Evolutionary conservation across 805 yeast species (phyloP), one percentile per base, ranked within the genome.

Genomic region (Ogataea parapolymorpha): DNA sequence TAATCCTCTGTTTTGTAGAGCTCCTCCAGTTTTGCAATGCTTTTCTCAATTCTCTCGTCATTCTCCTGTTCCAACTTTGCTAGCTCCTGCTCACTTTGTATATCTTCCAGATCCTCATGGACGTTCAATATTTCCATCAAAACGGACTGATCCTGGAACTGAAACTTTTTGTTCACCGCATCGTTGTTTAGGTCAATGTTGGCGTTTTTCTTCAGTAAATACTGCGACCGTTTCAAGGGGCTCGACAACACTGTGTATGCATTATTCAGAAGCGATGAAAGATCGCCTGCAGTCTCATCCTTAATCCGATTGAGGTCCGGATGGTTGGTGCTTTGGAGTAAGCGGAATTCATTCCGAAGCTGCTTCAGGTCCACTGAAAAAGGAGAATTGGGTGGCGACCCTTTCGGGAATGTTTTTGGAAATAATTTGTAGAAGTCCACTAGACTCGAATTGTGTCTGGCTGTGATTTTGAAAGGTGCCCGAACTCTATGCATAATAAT

Each of bases 61-160:
- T 88, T 89, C 42, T 78, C 83, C 8, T 48, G 54, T 23, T 72
- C 69, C 29, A 88, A 55, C 0, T 52, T 61, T 1, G 63, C 72
- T 24, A 86, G 67, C 35, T 86, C 95, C 2, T 70, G 64, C 37
- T 77, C 83, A 38, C 63, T 65, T 1, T 68, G 65, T 5, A 87
- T 81, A 49, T 78, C 78, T 46, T 86, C 95, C 42, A 90, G 66
- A 30, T 77, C 75, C 61, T 91, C 99, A 58, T 90, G 93, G 4
- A 87, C 79, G 49, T 88, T 95, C 63, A 91, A 68, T 16, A 91
- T 84, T 32, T 78, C 77, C 82, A 87, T 76, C 29, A 91, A 65
- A 55, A 86, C 65, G 12, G 67, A 73, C 42, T 81, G 78, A 43
- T 64, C 67, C 44, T 63, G 54, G 39, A 63, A 59, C 34, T 65